These are phyloP conservation scores for Fusarium duplospermum DNA, from an alignment of 2,329 filamentous ascomycete species.

Conservation along the genomic window DNA sequence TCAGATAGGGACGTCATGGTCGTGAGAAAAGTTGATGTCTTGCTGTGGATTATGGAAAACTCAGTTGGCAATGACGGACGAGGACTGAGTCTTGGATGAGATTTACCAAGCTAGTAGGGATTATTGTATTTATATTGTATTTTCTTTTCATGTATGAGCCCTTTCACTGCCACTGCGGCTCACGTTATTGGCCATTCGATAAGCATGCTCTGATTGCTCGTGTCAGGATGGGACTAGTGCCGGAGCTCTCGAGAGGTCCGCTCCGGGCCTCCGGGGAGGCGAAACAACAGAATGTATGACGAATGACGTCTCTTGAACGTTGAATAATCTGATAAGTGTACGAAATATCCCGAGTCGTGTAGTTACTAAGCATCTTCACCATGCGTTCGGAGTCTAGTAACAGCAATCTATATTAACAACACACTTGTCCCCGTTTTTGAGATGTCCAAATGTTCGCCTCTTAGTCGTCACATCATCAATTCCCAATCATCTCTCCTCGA, in stretches of 20 bases:
- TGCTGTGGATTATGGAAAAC: background rate
- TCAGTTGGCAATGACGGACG: no score
- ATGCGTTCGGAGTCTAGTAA: background rate
- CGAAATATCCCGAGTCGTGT: background rate
- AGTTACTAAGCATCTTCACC: background rate
- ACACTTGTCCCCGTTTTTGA: background rate
- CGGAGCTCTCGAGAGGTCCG: background rate
- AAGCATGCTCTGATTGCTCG: background rate
- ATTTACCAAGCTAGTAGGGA: background rate
- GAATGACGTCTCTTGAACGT: background rate
- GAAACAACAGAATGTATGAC: background rate
- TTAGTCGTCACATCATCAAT: background rate
- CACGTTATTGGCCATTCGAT: background rate
- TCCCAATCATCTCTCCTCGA: background rate
- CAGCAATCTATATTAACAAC: background rate
- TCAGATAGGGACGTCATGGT: background rate
- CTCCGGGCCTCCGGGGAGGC: background rate
- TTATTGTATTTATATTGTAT: background rate
- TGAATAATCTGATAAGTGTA: background rate
- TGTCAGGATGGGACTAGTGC: background rate
- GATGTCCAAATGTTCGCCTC: background rate
- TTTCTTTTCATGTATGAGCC: background rate
- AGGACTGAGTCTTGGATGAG: no score
- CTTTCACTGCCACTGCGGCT: background rate
- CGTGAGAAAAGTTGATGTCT: background rate